Conservation (phyloP, 2,329 filamentous ascomycete genomes). For the Fusarium chuoi region DNA sequence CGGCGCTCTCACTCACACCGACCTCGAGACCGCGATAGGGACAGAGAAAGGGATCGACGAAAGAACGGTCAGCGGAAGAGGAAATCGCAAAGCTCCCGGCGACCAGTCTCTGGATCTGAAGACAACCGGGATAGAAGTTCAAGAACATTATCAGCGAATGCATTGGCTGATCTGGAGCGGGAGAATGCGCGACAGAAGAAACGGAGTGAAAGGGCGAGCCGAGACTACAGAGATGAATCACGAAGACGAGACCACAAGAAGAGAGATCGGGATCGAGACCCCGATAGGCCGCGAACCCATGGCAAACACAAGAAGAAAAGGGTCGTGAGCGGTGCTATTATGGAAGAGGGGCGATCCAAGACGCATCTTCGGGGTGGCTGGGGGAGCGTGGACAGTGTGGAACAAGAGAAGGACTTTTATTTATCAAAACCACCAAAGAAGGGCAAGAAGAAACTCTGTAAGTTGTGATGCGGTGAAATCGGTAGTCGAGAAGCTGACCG, state of each 20-base stretch:
- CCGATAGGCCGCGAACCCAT: conserved; percentile 48
- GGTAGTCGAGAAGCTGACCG: conserved; percentile 33
- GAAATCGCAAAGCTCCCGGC: conserved; percentile 46
- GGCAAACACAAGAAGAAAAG: conserved; percentile 63
- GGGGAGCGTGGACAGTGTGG: conserved; percentile 55
- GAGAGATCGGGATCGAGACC: conserved; percentile 37
- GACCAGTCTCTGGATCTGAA: conserved; percentile 49
- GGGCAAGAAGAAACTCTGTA: conserved; percentile 71
- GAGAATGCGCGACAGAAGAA: conserved; percentile 64
- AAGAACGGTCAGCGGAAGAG: conserved; percentile 52
- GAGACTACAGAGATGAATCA: conserved; percentile 42
- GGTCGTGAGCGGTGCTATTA: conserved; percentile 75
- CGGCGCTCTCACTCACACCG: conserved; percentile 45
- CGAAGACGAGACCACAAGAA: conserved; percentile 44
- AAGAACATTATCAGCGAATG: conserved; percentile 59
- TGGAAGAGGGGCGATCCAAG: conserved; percentile 71
- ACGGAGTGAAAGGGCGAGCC: conserved; percentile 27
- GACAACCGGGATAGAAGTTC: conserved; percentile 46
- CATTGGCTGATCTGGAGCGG: conserved; percentile 73
- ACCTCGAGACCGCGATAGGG: conserved; percentile 38
- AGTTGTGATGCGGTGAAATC: conserved; percentile 42
- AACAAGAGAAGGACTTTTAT: conserved; percentile 59
- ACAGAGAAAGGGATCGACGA: conserved; percentile 30
- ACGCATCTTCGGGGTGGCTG: conserved; percentile 56
- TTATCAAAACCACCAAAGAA: conserved; percentile 56